phyloP scores from a whole-genome alignment of 805 yeast species.

The Candida ulmi region DNA sequence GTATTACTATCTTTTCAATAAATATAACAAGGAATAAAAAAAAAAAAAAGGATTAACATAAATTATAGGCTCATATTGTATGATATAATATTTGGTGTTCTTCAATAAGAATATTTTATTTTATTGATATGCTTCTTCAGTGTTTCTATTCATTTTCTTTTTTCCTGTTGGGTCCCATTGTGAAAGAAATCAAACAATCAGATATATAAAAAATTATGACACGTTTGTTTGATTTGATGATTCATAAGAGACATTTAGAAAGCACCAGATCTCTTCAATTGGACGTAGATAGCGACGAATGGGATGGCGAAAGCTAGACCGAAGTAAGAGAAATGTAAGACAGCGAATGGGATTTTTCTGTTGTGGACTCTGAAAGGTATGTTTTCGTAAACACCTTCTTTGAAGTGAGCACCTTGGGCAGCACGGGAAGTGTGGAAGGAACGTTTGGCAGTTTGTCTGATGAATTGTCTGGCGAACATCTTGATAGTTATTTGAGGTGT shows the following conservation, averaged over 20 bases:
- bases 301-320: slow-evolving; percentile 72
- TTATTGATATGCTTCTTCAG: too few relatives aligned
- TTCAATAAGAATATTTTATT: too few relatives aligned
- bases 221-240: too few relatives aligned
- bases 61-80: slow-evolving; percentile 3
- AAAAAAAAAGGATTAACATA: slow-evolving; percentile 1
- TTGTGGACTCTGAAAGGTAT: slow-evolving; percentile 91
- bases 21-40: neutral
- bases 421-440: slow-evolving; percentile 49
- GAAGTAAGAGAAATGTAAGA: slow-evolving; percentile 75
- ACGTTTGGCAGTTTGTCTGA: slow-evolving; percentile 31
- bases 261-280: slow-evolving; percentile 82
- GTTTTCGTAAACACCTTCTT: slow-evolving; percentile 86
- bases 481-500: too few relatives aligned
- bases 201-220: too few relatives aligned
- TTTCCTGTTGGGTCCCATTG: too few relatives aligned
- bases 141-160: neutral
- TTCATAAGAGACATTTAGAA: slow-evolving; percentile 24
- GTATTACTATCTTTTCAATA: neutral
- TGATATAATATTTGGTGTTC: too few relatives aligned
- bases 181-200: too few relatives aligned
- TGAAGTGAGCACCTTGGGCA: slow-evolving; percentile 44
- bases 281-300: slow-evolving; percentile 71
- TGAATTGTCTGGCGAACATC: slow-evolving; percentile 29
- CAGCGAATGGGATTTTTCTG: slow-evolving; percentile 85